phyloP scores from a whole-genome alignment of 208 protist genomes.

The Acanthamoeba triangularis region DNA sequence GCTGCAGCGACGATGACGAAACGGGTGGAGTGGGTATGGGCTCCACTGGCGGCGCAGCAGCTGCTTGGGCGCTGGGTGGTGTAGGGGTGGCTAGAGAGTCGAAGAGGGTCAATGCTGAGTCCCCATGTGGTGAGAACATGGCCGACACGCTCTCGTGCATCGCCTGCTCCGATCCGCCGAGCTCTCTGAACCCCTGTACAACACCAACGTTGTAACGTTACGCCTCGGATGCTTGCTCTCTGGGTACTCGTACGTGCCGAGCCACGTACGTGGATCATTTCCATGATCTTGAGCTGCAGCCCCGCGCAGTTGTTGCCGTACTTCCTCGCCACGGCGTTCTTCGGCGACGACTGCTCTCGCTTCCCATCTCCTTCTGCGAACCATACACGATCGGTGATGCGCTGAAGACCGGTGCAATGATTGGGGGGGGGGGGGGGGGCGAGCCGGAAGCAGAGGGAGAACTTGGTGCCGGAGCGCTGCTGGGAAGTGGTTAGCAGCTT shows the following conservation, averaged over 20 bases:
- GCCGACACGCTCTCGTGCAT: constrained; percentile 23
- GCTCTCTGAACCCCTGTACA: not conserved
- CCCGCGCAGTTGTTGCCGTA: not conserved
- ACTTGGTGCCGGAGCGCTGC: constrained; percentile 26
- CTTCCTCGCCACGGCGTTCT: not conserved
- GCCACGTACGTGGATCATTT: not conserved
- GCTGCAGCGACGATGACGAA: not conserved
- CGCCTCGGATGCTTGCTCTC: not conserved
- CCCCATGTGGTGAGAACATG: not conserved
- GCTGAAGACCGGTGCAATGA: too few species aligned
- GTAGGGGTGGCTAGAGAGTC: not conserved
- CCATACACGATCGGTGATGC: not conserved
- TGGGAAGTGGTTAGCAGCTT: constrained; percentile 45
- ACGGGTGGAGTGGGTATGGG: not conserved
- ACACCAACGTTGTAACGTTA: not conserved
- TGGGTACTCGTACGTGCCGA: not conserved
- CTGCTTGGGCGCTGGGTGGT: not conserved
- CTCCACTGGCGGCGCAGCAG: not conserved
- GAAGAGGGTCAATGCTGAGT: not conserved
- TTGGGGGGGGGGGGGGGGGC: too few species aligned
- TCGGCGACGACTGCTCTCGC: not conserved
- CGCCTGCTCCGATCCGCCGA: not conserved
- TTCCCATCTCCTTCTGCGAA: not conserved
- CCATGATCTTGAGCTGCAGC: constrained; percentile 37
- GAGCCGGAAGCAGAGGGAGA: not conserved